phyloP scores from a whole-genome alignment of 1,139 yeast genomes.

The Debaryomyces sp. region DNA sequence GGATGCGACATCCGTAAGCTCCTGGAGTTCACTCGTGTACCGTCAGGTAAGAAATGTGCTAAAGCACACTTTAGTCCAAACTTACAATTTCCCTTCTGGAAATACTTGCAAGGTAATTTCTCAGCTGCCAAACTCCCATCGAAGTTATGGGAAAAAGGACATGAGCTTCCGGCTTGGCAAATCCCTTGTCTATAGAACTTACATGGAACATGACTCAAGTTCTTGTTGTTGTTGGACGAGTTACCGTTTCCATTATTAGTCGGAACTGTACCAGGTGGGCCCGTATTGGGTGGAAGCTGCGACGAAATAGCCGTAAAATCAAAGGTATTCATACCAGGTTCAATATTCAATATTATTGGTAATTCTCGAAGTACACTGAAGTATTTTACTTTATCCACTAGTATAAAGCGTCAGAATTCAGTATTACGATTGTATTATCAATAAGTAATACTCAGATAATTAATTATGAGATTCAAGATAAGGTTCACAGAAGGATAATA shows the following conservation, averaged over 20 bases:
- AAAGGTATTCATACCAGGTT: conserved; percentile 7
- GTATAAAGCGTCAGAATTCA: neutral
- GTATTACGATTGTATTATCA: neutral
- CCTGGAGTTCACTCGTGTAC: conserved; percentile 72
- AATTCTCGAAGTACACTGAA: neutral
- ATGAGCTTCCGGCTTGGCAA: conserved; percentile 90
- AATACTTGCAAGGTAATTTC: conserved; percentile 85
- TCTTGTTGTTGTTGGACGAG: conserved; percentile 28
- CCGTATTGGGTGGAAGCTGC: conserved; percentile 44
- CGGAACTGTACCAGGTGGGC: conserved; percentile 41
- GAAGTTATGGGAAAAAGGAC: conserved; percentile 87
- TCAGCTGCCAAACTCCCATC: conserved; percentile 61
- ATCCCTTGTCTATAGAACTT: conserved; percentile 88
- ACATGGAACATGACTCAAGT: conserved; percentile 91
- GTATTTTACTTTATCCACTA: neutral
- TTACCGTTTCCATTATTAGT: conserved; percentile 15
- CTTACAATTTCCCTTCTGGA: conserved; percentile 92
- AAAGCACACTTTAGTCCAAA: conserved; percentile 92
- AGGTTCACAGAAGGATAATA: neutral
- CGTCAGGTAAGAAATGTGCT: conserved; percentile 88
- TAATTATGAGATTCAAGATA: neutral
- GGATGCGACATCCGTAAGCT: conserved; percentile 11
- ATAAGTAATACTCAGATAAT: neutral
- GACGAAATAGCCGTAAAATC: conserved; percentile 12
- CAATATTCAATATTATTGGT: neutral